Evolutionary conservation across 1,284 basidiomycete species (phyloP).

Genomic region (Pseudozyma sp.): DNA sequence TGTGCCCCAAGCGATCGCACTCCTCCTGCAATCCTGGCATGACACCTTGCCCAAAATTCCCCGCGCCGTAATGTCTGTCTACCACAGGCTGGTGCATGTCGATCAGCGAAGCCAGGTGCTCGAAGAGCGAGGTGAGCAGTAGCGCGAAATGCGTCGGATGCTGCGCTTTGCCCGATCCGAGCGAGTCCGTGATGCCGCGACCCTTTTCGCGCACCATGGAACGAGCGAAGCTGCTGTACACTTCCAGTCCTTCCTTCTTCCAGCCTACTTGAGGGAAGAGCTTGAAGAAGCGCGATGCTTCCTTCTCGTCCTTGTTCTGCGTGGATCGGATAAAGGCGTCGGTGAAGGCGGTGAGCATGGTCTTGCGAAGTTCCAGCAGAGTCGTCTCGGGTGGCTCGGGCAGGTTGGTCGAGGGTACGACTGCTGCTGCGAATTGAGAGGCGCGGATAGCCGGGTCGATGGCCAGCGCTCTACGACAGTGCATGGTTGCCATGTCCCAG

Average conservation of each 20-base stretch:
- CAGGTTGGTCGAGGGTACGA: slow-evolving; percentile 88
- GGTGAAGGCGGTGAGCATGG: slow-evolving; percentile 82
- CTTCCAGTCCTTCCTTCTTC: slow-evolving; percentile 85
- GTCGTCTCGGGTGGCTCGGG: slow-evolving; percentile 87
- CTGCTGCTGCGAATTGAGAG: slow-evolving; percentile 85
- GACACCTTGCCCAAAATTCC: slow-evolving; percentile 70
- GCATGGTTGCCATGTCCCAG: slow-evolving; percentile 92
- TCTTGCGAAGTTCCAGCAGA: slow-evolving; percentile 79
- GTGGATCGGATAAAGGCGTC: slow-evolving; percentile 83
- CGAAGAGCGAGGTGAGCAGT: slow-evolving; percentile 82
- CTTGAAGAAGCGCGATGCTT: slow-evolving; percentile 94
- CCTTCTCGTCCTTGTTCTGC: slow-evolving; percentile 75
- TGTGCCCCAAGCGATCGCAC: slow-evolving; percentile 83
- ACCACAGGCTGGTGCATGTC: slow-evolving; percentile 97
- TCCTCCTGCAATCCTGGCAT: slow-evolving; percentile 83
- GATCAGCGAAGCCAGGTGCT: slow-evolving; percentile 93
- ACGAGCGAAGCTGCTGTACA: slow-evolving; percentile 91
- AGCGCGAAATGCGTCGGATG: slow-evolving; percentile 50
- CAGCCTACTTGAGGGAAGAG: slow-evolving; percentile 91
- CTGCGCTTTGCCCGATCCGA: slow-evolving; percentile 46
- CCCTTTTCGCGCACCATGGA: slow-evolving; percentile 76
- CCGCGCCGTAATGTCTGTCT: slow-evolving; percentile 87
- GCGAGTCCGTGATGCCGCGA: slow-evolving; percentile 36
- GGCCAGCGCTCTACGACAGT: slow-evolving; percentile 88
- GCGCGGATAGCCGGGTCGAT: slow-evolving; percentile 81